A percentile compares a stretch with the other conserved stretches of the same genome.
phyloP scores from a whole-genome alignment of 805 yeast species.

The Suhomyces faveliae region DNA sequence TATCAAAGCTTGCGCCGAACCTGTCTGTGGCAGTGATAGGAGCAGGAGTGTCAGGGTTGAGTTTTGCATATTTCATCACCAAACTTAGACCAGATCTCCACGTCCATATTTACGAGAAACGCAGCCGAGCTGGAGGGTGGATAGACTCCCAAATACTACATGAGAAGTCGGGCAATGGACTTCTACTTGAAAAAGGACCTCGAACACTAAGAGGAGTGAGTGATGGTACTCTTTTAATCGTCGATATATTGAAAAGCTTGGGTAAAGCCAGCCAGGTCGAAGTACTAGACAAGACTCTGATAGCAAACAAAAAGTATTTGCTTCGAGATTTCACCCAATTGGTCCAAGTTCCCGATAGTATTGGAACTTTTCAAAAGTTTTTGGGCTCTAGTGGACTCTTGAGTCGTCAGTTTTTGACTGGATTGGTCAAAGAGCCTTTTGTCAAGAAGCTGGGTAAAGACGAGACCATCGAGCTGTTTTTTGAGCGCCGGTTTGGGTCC shows the following conservation, averaged over 20 bases:
- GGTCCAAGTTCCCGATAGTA: constrained; percentile 52
- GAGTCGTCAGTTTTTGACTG: constrained; percentile 38
- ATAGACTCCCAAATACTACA: constrained; percentile 50
- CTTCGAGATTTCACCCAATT: constrained; percentile 47
- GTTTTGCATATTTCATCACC: constrained; percentile 66
- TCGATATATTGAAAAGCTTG: constrained; percentile 56
- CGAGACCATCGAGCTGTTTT: constrained; percentile 68
- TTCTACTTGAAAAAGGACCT: constrained; percentile 79
- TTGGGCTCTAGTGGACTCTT: constrained; percentile 44
- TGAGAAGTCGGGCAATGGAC: constrained; percentile 19
- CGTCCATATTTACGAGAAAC: constrained; percentile 61
- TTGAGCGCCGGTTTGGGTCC: constrained; percentile 66
- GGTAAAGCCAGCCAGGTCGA: constrained; percentile 50
- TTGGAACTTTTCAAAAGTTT: constrained; percentile 26
- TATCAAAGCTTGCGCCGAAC: constrained; percentile 20
- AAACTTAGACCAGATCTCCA: constrained; percentile 74
- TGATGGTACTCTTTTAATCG: constrained; percentile 68
- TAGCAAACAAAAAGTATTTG: constrained; percentile 72
- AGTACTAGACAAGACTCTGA: constrained; percentile 56
- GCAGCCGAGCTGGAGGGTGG: constrained; percentile 72
- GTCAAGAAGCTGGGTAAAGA: constrained; percentile 20
- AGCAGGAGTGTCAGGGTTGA: constrained; percentile 83
- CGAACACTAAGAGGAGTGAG: constrained; percentile 83
- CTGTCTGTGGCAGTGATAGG: constrained; percentile 74
- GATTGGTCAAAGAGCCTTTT: constrained; percentile 54